A percentile compares a stretch with the other conserved stretches of the same genome.
Evolutionary conservation across 2,329 filamentous ascomycete genomes (phyloP).

Genomic region (Cryoendolithus antarcticus): DNA sequence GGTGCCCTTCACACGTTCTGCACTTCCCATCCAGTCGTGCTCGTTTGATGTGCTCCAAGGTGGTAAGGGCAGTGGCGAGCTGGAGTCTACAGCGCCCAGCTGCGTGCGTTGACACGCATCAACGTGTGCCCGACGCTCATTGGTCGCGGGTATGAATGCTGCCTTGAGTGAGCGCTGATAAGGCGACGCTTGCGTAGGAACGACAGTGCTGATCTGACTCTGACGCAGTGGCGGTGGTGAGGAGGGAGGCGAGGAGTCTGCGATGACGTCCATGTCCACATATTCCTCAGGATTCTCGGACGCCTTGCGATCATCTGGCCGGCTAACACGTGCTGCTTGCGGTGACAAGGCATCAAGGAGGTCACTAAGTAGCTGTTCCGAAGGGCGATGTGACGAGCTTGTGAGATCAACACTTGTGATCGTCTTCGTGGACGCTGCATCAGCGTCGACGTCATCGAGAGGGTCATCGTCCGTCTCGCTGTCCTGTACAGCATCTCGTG

Average conservation of each 20-base stretch:
- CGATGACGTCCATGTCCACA: no score
- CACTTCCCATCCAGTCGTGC: not conserved
- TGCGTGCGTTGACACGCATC: no score
- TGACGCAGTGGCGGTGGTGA: conserved; percentile 9
- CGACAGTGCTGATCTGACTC: conserved; percentile 12
- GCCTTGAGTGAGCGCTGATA: not conserved
- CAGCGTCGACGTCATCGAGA: conserved; percentile 5
- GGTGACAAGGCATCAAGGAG: not conserved
- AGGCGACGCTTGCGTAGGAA: conserved; percentile 9
- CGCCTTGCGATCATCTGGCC: not conserved
- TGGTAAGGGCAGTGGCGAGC: conserved; percentile 11
- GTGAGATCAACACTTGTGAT: conserved; percentile 3
- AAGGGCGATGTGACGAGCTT: not conserved
- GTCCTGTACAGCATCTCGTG: conserved; percentile 1
- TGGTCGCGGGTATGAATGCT: no score
- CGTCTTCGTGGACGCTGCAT: conserved; percentile 4
- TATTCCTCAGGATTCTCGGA: no score
- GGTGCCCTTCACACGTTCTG: no score
- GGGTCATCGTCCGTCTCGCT: conserved; percentile 4
- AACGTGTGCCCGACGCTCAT: no score
- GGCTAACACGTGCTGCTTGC: no score
- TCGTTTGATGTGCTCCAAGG: conserved; percentile 10
- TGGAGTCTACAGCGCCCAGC: not conserved
- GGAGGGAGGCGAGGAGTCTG: conserved; percentile 4
- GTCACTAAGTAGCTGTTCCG: conserved; percentile 3